A percentile compares a stretch with the other conserved stretches of the same genome.
phyloP scores from a whole-genome alignment of 495 filamentous ascomycete species.

The Daldinia caldariorum region DNA sequence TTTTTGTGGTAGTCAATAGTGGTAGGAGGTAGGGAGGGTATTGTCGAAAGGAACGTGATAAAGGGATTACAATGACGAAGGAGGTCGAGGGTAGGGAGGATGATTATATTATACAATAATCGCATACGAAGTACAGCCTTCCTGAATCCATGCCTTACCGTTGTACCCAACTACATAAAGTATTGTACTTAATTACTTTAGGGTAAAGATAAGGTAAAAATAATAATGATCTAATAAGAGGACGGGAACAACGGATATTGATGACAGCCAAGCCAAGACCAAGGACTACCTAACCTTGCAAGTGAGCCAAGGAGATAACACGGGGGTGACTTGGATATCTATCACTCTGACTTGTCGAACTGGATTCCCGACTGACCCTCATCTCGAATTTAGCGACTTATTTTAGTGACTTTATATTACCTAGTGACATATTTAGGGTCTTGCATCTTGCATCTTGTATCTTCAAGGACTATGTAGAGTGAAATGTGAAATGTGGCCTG shows the following conservation, averaged over 20 bases:
- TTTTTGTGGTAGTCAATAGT: neutral
- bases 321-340: slow-evolving; percentile 28
- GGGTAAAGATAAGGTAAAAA: neutral
- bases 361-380: slow-evolving; percentile 34
- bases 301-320: slow-evolving; percentile 35
- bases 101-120: neutral
- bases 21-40: neutral
- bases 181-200: neutral
- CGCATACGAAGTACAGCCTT: neutral
- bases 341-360: slow-evolving; percentile 28
- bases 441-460: neutral
- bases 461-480: neutral
- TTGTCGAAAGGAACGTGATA: slow-evolving; percentile 1
- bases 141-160: no score
- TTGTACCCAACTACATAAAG: no score
- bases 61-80: neutral
- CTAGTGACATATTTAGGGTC: no score
- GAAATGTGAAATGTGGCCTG: slow-evolving; percentile 23
- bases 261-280: slow-evolving; percentile 43
- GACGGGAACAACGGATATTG: slow-evolving; percentile 37
- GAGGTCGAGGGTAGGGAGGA: neutral
- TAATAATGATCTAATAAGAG: slow-evolving; percentile 15
- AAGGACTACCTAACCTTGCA: slow-evolving; percentile 27
- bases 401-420: no score
- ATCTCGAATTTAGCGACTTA: slow-evolving; percentile 5